phyloP scores from a whole-genome alignment of 176 grass and related monocot genomes.

The Oryza australiensis region DNA sequence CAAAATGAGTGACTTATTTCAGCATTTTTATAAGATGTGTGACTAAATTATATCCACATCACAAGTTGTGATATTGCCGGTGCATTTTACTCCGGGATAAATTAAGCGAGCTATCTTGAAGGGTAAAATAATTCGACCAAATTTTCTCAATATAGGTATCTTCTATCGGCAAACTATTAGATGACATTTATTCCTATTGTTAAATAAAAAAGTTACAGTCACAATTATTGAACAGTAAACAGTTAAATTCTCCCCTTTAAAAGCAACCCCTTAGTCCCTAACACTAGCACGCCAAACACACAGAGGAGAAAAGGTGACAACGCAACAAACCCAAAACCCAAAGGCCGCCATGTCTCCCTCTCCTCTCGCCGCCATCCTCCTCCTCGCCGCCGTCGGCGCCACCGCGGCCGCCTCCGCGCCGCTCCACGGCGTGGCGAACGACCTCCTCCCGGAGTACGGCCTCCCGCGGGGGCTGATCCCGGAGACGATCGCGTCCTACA shows the following conservation, averaged over 20 bases:
- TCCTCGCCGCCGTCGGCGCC: neutral
- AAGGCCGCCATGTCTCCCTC: slow-evolving; percentile 27
- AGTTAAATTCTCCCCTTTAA: neutral
- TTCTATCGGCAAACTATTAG: no score
- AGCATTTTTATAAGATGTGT: no score
- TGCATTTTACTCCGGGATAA: no score
- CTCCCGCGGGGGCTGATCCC: slow-evolving; percentile 76
- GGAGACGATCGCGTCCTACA: slow-evolving; percentile 55
- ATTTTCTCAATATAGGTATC: no score
- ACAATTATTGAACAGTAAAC: neutral
- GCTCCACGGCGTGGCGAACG: slow-evolving; percentile 41
- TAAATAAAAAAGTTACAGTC: no score
- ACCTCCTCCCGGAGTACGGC: slow-evolving; percentile 64
- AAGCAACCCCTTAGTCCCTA: neutral
- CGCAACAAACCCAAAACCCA: neutral
- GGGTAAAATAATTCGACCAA: no score
- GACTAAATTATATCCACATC: no score
- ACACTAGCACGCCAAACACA: neutral
- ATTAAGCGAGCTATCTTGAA: no score
- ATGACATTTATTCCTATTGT: no score
- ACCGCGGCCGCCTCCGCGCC: neutral
- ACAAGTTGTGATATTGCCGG: no score
- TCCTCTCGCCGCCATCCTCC: slow-evolving; percentile 12
- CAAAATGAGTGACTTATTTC: no score
- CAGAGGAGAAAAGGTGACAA: neutral